Evolutionary conservation across 192 early-diverging fungal species (phyloP), one percentile per base, ranked within the genome.

Genomic region (Coemansia sp.): DNA sequence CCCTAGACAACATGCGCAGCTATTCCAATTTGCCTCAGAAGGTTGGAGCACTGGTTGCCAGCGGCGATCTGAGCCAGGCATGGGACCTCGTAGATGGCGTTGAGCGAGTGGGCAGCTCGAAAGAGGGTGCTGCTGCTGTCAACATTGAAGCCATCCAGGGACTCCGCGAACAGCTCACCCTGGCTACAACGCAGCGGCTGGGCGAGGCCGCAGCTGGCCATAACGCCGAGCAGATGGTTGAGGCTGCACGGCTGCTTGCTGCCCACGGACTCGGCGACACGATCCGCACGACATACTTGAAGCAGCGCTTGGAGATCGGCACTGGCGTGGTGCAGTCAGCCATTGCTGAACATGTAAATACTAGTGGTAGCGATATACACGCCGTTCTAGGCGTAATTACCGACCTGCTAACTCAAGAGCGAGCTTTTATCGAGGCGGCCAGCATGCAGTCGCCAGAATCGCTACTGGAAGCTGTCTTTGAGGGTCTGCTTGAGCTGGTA

Each of bases 21-120:
- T 78, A 75, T 47, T 68, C 76, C 2, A 57, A 78, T 31, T 57
- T 83, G 52, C 81, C 81, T 5, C 73, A 75, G 36, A 75, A 75
- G 53, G 66, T 83, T 18, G 41, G 41, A 1, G 61, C 58, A 24
- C 65, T 83, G 43, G 20, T 83, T 40, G 76, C 57, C 3, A 22
- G 31, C 10, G 73, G 76, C 31, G 70, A 83, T 49, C 66, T 78
- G 27, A 61, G 57, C 3, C 72, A 71, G 31, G 81, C 76, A 2
- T 83, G 76, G 81, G 55, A 52, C 34, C 70, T 78, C 5, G 64
- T 83, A 1, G 74, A 76, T 24, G 46, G 63, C 13, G 64, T 65
- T 12, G 49, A 36, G 46, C 53, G 49, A 13, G 31, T 22, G 18
- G n/a, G 27, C 43, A 33, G 38, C 16, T 24, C 34, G 22, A 33